Percentiles rank a stretch among this genome's conserved stretches.
Evolutionary conservation across 441 rosid genomes (phyloP).

Genomic region (Bocquillonia castaneifolia): DNA sequence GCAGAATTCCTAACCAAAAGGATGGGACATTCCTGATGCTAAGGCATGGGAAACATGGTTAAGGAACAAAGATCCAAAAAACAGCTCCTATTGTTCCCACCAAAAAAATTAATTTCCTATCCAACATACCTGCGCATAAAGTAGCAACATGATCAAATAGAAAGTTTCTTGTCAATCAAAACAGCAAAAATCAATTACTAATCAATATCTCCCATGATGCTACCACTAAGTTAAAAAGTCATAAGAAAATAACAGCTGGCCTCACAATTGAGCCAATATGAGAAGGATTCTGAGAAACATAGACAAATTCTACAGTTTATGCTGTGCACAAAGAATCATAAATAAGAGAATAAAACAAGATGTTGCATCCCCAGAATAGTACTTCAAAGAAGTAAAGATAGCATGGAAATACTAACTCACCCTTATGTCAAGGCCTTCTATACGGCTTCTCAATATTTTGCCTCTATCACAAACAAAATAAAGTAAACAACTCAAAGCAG

Average conservation of each 20-base stretch:
- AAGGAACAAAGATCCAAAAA: background rate
- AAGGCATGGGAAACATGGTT: slow-evolving; percentile 5
- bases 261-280: background rate
- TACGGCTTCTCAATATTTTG: slow-evolving; percentile 66
- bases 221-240: background rate
- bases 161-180: background rate
- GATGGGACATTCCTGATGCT: background rate
- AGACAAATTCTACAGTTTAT: background rate
- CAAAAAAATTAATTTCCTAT: background rate
- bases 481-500: slow-evolving; percentile 94
- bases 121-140: background rate
- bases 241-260: background rate
- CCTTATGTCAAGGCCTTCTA: slow-evolving; percentile 97
- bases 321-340: background rate
- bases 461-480: slow-evolving; percentile 94
- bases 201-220: background rate
- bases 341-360: background rate
- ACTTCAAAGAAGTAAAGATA: background rate
- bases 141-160: background rate
- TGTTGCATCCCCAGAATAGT: slow-evolving; percentile 2
- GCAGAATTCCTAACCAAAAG: background rate
- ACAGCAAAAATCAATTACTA: background rate
- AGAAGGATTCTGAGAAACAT: background rate
- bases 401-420: slow-evolving; percentile 42
- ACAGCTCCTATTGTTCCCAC: background rate